Percentiles rank a stretch among this genome's conserved stretches.
These are phyloP conservation scores for Dillenia suffruticosa DNA, from an alignment of 164 flowering plant species.

Conservation along the genomic window DNA sequence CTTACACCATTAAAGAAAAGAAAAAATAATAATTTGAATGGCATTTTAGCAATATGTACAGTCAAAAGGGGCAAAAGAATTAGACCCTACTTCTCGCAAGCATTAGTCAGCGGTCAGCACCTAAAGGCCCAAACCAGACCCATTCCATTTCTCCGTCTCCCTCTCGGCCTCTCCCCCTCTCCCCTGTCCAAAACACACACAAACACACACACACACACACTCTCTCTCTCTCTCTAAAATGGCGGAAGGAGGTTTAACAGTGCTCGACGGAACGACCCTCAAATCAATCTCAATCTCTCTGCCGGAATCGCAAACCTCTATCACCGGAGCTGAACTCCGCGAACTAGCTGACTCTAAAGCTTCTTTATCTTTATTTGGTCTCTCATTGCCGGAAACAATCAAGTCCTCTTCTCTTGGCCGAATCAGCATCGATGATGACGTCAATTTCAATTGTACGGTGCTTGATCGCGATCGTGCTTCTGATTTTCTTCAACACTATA, in stretches of 20 bases:
- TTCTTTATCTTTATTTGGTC: slow-evolving; percentile 36
- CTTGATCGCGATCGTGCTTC: slow-evolving; percentile 33
- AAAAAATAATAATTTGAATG: no score
- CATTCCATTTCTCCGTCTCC: no score
- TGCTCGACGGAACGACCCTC: slow-evolving; percentile 59
- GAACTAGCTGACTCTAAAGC: slow-evolving; percentile 44
- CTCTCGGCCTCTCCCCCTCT: no score
- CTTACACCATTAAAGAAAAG: no score
- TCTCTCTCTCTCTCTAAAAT: slow-evolving; percentile 30
- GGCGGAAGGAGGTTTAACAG: slow-evolving; percentile 44
- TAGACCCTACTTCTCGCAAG: no score
- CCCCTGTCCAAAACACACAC: no score
- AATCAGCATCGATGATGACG: slow-evolving; percentile 24
- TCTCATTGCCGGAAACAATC: slow-evolving; percentile 50
- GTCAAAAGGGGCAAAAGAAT: no score
- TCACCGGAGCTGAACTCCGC: slow-evolving; percentile 45
- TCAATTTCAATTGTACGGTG: slow-evolving; percentile 18
- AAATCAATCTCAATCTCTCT: slow-evolving; percentile 21
- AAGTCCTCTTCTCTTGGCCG: slow-evolving; percentile 44
- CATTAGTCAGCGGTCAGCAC: no score
- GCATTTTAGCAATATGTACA: no score
- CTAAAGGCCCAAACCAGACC: no score
- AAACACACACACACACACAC: neutral
- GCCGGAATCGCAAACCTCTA: slow-evolving; percentile 14
- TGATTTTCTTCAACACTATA: slow-evolving; percentile 24